These are phyloP conservation scores for Fusarium luffae DNA, from an alignment of 2,329 filamentous ascomycete species.

Conservation along the genomic window DNA sequence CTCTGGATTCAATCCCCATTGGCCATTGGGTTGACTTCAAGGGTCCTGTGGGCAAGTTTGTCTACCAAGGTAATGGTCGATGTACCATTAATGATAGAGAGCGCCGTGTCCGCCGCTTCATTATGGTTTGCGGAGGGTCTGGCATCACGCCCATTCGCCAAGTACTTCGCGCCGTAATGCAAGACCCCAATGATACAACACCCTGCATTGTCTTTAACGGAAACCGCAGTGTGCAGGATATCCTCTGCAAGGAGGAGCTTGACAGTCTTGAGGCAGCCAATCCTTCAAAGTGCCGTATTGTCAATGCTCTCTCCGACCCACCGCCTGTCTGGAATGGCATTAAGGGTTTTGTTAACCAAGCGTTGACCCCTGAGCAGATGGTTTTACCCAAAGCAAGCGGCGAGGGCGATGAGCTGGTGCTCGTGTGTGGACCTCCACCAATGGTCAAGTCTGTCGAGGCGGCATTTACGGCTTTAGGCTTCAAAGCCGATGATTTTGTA, in stretches of 20 bases:
- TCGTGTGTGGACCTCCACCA: conserved; percentile 82
- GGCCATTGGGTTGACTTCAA: conserved; percentile 85
- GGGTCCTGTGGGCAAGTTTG: conserved; percentile 87
- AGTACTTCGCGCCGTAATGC: conserved; percentile 75
- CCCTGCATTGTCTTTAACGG: conserved; percentile 80
- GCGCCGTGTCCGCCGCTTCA: conserved; percentile 72
- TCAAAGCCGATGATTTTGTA: conserved; percentile 56
- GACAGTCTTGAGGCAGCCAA: conserved; percentile 69
- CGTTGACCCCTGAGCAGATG: conserved; percentile 70
- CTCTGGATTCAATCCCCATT: conserved; percentile 76
- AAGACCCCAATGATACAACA: conserved; percentile 70
- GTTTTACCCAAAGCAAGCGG: conserved; percentile 51
- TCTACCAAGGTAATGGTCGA: conserved; percentile 75
- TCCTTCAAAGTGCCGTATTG: conserved; percentile 67
- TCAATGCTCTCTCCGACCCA: conserved; percentile 76
- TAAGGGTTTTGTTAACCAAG: conserved; percentile 72
- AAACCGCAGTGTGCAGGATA: conserved; percentile 81
- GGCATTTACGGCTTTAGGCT: conserved; percentile 69
- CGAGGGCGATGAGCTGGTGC: conserved; percentile 67
- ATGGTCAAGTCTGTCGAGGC: conserved; percentile 75
- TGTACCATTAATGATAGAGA: conserved; percentile 69
- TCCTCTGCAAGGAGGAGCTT: conserved; percentile 80
- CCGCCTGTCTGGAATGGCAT: conserved; percentile 73
- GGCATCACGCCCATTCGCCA: conserved; percentile 94
- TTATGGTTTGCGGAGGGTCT: conserved; percentile 90